Percentiles rank a stretch among this genome's conserved stretches.
Evolutionary conservation across 2,329 filamentous ascomycete genomes (phyloP).

Genomic region (Tolypocladium capitatum): DNA sequence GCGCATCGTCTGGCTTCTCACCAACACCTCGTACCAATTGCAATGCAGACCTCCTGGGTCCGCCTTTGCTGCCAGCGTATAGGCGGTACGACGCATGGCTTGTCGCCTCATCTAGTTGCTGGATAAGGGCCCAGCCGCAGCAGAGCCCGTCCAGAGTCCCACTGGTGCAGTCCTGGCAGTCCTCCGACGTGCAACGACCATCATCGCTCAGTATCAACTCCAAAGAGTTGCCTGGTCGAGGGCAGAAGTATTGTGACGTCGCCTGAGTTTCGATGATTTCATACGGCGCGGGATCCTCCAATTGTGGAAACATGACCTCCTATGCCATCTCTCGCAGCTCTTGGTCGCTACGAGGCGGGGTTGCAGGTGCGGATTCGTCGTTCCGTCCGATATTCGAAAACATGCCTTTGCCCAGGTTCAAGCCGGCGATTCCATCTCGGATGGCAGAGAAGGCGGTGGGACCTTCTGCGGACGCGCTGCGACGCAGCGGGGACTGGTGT

Average conservation of each 20-base stretch:
- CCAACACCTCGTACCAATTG: background rate
- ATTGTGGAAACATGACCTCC: slow-evolving; percentile 24
- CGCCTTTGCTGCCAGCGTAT: too few relatives aligned
- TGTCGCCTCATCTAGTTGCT: background rate
- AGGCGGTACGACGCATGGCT: background rate
- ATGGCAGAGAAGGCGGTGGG: slow-evolving; percentile 31
- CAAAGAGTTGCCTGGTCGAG: background rate
- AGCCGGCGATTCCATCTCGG: slow-evolving; percentile 32
- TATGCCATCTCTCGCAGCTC: slow-evolving; percentile 34
- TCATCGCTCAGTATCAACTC: background rate
- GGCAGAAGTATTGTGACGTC: slow-evolving; percentile 8
- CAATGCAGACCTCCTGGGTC: too few relatives aligned
- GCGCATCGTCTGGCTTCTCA: background rate
- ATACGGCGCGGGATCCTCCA: slow-evolving; percentile 17
- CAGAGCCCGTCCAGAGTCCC: slow-evolving; percentile 1
- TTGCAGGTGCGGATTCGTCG: slow-evolving; percentile 11
- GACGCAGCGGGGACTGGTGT: slow-evolving; percentile 23
- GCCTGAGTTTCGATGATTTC: slow-evolving; percentile 16
- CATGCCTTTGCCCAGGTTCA: slow-evolving; percentile 35
- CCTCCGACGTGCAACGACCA: background rate
- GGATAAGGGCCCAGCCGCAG: slow-evolving; percentile 5
- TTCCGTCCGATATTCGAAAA: slow-evolving; percentile 20
- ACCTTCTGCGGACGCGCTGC: slow-evolving; percentile 32
- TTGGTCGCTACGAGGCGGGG: slow-evolving; percentile 20
- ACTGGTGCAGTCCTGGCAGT: background rate